Evolutionary conservation across 306 rosid species (phyloP), one percentile per base, ranked within the genome.

Genomic region (Rosa rugosa): DNA sequence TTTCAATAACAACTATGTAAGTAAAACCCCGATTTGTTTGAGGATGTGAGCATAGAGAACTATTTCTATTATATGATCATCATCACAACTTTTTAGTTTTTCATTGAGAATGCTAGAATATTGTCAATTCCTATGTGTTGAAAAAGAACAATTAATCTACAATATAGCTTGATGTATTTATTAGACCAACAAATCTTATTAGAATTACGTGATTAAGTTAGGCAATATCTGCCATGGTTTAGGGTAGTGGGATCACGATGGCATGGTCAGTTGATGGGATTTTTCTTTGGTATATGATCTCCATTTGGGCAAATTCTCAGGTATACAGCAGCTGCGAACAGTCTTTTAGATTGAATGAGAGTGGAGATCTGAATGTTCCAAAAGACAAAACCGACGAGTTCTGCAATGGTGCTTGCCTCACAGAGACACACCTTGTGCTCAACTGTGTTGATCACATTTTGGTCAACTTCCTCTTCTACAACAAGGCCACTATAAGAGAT

Each of bases 1-100:
- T 80, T 95, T 95, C 89, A 86, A 88, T 75, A 87, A 92, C 69
- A 90, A 86, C 86, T 77, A 91, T 81, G 99, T 95, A 80, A 81
- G 90, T 31, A 45, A 4, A 25, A 25, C 38, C 22, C 31, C n/a
- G 31, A 31, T 65, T 2, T 14, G 45, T 20, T 65, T 5, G 45
- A 64, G 22, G 69, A 5, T 13, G 16, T 27, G 18, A 60, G 67
- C 5, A 23, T 4, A 10, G 18, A 25, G 38, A 4, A 23, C 5
- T 60, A 60, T 23, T 4, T 51, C 57, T 13, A 51, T 8, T 18
- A 25, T 62, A 62, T 27, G 40, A 27, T 27, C 36, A 57, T 57
- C 34, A 57, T 9, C 36, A 31, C 36, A 31, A 56, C 5, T 14
- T 10, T 40, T 27, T 11, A 62, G 57, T 62, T 34, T 5, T 62